phyloP scores from a whole-genome alignment of 768 basidiomycete species.

The Clitopilus hobsonii region DNA sequence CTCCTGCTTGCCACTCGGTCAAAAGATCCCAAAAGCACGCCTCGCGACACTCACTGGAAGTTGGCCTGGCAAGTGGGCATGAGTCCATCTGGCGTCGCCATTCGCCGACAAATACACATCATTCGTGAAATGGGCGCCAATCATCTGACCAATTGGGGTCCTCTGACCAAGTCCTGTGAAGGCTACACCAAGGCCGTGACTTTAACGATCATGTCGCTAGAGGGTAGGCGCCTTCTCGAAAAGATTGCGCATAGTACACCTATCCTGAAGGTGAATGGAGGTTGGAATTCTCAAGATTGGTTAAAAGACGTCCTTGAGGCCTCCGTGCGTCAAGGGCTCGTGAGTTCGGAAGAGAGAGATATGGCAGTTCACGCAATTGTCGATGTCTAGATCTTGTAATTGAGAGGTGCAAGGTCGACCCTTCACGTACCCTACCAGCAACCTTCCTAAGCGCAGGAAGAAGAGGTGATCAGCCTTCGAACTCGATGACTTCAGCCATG shows the following conservation, averaged over 20 bases:
- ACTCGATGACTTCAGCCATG: too few relatives aligned
- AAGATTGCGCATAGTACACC: constrained; percentile 13
- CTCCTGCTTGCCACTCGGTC: constrained; percentile 10
- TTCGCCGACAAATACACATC: constrained; percentile 17
- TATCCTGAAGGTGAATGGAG: constrained; percentile 18
- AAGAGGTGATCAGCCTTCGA: too few relatives aligned
- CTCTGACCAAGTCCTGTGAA: constrained; percentile 14
- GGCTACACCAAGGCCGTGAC: constrained; percentile 3
- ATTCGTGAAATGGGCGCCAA: constrained; percentile 12
- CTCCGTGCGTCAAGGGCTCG: constrained; percentile 10
- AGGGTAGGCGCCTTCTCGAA: constrained; percentile 15
- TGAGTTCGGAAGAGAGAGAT: constrained; percentile 5
- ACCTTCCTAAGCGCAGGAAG: too few relatives aligned
- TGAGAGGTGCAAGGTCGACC: neutral
- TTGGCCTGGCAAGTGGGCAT: constrained; percentile 17
- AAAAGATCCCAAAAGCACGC: constrained; percentile 1
- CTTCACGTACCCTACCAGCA: too few relatives aligned
- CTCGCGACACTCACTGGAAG: constrained; percentile 16
- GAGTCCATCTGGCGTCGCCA: constrained; percentile 6
- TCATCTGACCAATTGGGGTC: constrained; percentile 23
- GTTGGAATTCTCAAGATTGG: constrained; percentile 28
- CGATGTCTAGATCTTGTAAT: neutral
- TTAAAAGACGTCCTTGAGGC: constrained; percentile 14
- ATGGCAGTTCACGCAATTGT: neutral
- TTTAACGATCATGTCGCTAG: constrained; percentile 10